phyloP scores from a whole-genome alignment of 2,329 filamentous ascomycete species.

The Paracoccidioides lutzii region DNA sequence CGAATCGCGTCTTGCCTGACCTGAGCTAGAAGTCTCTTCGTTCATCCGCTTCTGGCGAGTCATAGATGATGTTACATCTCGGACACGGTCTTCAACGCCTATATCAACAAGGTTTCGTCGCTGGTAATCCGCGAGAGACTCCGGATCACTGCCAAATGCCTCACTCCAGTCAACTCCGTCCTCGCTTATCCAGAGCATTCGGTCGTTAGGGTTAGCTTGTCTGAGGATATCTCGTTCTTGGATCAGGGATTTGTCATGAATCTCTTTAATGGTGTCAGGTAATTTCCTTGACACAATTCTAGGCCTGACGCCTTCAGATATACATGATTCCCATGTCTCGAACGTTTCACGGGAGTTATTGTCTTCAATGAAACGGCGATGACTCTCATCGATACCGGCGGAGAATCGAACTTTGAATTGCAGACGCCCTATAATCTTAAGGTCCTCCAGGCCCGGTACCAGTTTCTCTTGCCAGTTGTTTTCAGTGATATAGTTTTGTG shows the following conservation, averaged over 20 bases:
- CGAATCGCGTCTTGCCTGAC: background rate
- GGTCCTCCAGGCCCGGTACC: constrained; percentile 59
- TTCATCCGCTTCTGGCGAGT: no score
- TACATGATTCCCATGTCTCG: constrained; percentile 87
- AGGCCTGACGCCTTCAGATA: constrained; percentile 68
- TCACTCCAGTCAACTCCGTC: constrained; percentile 77
- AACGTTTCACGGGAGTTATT: constrained; percentile 87
- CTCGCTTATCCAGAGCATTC: constrained; percentile 63
- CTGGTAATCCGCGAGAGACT: constrained; percentile 41
- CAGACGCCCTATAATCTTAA: constrained; percentile 69
- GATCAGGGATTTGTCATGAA: constrained; percentile 71
- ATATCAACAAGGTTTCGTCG: constrained; percentile 29
- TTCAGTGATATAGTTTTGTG: constrained; percentile 85
- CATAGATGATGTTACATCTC: background rate
- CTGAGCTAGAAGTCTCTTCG: background rate
- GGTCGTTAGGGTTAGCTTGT: constrained; percentile 50
- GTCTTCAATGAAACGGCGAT: constrained; percentile 69
- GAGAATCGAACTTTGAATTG: constrained; percentile 75
- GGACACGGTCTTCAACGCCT: background rate
- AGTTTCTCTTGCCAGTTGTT: constrained; percentile 50
- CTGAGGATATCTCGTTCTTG: constrained; percentile 71
- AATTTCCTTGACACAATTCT: constrained; percentile 60
- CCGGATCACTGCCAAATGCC: constrained; percentile 70
- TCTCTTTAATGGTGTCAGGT: constrained; percentile 55
- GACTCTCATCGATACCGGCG: constrained; percentile 75